phyloP scores from a whole-genome alignment of 192 early-diverging fungal genomes.

The Gryganskiella cystojenkinii region DNA sequence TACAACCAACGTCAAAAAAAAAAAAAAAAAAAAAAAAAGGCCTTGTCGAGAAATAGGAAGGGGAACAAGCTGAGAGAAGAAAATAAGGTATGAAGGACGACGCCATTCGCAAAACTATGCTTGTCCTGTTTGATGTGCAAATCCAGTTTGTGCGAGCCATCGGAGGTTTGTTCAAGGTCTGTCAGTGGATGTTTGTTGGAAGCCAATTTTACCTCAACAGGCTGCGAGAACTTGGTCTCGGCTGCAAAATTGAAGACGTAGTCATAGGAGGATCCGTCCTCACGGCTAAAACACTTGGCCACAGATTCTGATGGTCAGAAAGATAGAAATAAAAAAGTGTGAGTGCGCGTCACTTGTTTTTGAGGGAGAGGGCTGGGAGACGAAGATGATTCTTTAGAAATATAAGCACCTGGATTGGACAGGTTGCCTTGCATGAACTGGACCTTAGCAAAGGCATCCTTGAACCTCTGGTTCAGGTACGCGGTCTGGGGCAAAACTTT shows the following conservation, averaged over 20 bases:
- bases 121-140: too few relatives aligned
- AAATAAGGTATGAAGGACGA: neutral
- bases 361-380: too few relatives aligned
- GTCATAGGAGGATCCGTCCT: conserved; percentile 81
- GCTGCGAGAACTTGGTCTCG: conserved; percentile 93
- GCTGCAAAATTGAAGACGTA: conserved; percentile 96
- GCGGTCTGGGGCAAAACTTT: conserved; percentile 86
- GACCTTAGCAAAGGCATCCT: conserved; percentile 75
- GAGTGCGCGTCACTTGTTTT: too few relatives aligned
- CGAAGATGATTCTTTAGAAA: too few relatives aligned
- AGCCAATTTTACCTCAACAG: conserved; percentile 70
- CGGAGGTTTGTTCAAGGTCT: too few relatives aligned
- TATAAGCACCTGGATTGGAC: conserved; percentile 67
- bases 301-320: conserved; percentile 65
- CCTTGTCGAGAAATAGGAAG: neutral
- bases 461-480: conserved; percentile 70
- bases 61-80: neutral
- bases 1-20: too few relatives aligned
- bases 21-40: neutral
- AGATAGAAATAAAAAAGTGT: conserved; percentile 11
- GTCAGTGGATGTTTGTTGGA: too few relatives aligned
- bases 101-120: too few relatives aligned
- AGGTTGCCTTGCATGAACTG: conserved; percentile 87
- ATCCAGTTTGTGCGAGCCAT: too few relatives aligned
- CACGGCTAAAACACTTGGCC: conserved; percentile 75